phyloP scores from a whole-genome alignment of 2,329 filamentous ascomycete species.

The Aureobasidium vineae region DNA sequence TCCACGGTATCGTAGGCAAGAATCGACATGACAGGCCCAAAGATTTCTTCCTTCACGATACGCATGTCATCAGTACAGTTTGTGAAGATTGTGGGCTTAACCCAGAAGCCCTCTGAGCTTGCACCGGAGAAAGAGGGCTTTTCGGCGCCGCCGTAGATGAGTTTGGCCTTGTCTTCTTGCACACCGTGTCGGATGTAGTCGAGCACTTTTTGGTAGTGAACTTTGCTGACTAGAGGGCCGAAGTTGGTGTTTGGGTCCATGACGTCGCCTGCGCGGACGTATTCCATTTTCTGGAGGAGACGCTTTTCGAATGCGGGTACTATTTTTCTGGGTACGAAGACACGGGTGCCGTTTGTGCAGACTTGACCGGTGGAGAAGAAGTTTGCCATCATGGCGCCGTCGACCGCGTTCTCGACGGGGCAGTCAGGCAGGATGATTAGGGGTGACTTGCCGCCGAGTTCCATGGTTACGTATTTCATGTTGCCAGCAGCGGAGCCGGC shows the following conservation, averaged over 20 bases:
- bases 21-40: constrained; percentile 82
- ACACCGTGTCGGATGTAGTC: constrained; percentile 74
- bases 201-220: constrained; percentile 75
- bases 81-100: constrained; percentile 79
- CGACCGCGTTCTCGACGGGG: constrained; percentile 73
- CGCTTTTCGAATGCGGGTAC: constrained; percentile 66
- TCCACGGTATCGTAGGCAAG: constrained; percentile 69
- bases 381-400: constrained; percentile 90
- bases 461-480: constrained; percentile 93
- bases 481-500: constrained; percentile 69
- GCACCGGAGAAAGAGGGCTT: constrained; percentile 52
- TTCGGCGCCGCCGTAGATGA: constrained; percentile 69
- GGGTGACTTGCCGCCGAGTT: constrained; percentile 84
- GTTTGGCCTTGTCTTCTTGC: constrained; percentile 67
- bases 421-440: constrained; percentile 78
- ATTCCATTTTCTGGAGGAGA: constrained; percentile 67
- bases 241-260: constrained; percentile 74
- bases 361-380: constrained; percentile 91
- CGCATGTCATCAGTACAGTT: constrained; percentile 81
- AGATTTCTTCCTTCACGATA: constrained; percentile 80
- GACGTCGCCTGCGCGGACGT: constrained; percentile 69
- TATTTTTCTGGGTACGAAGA: constrained; percentile 70
- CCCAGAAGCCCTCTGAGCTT: constrained; percentile 71
- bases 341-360: constrained; percentile 87
- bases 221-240: constrained; percentile 73